Conservation (phyloP, 306 rosid genomes). For the Quercus cerris region DNA sequence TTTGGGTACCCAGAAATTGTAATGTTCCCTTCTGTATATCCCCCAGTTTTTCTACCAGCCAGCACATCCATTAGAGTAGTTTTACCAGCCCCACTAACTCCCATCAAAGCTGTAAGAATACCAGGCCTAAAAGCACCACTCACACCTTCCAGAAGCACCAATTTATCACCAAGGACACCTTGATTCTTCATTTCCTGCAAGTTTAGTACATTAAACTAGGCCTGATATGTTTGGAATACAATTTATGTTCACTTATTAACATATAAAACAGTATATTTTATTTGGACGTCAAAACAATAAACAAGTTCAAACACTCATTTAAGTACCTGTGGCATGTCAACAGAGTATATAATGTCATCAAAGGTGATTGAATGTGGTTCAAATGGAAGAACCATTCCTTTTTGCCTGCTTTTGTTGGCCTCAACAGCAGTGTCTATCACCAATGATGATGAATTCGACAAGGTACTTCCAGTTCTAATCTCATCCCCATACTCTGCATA, state of each 20-base stretch:
- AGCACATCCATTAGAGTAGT: slow-evolving; percentile 83
- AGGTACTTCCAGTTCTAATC: background rate
- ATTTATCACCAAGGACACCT: slow-evolving; percentile 48
- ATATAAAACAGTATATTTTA: no score
- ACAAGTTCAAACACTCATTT: no score
- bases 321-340: slow-evolving; percentile 71
- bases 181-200: slow-evolving; percentile 64
- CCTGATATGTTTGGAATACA: background rate
- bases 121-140: slow-evolving; percentile 82
- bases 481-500: slow-evolving; percentile 23
- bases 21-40: slow-evolving; percentile 60
- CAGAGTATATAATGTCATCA: slow-evolving; percentile 57
- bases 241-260: no score
- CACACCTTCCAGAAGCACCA: slow-evolving; percentile 56
- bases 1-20: slow-evolving; percentile 66
- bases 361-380: slow-evolving; percentile 63
- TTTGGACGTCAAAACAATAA: no score
- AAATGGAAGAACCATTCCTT: slow-evolving; percentile 84
- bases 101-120: slow-evolving; percentile 76
- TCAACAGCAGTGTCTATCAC: slow-evolving; percentile 13
- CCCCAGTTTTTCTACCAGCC: slow-evolving; percentile 84
- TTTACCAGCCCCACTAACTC: slow-evolving; percentile 87
- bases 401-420: slow-evolving; percentile 22
- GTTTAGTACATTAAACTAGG: background rate
- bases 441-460: background rate